phyloP scores from a whole-genome alignment of 108 stramenopile species.

The Craspedostauros australis region DNA sequence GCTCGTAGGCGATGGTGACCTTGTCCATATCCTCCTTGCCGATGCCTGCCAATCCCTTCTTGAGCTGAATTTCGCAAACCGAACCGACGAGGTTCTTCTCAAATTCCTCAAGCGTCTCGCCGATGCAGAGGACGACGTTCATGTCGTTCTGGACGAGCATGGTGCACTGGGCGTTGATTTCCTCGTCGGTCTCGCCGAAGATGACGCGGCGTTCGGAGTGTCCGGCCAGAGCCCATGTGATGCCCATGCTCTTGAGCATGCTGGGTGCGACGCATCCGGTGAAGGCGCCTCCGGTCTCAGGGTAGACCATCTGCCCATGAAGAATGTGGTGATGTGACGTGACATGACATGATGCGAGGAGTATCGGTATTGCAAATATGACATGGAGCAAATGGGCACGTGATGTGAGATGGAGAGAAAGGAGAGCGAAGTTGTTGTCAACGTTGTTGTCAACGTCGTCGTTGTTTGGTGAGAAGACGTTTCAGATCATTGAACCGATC shows the following conservation, averaged over 20 bases:
- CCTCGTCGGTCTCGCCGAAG: slow-evolving; percentile 85
- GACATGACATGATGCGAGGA: too few species aligned
- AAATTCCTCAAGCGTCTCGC: slow-evolving; percentile 91
- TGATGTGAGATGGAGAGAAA: too few species aligned
- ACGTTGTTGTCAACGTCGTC: too few species aligned
- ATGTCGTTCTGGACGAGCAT: slow-evolving; percentile 88
- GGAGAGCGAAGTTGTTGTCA: too few species aligned
- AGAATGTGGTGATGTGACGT: slow-evolving; percentile 2
- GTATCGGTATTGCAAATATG: too few species aligned
- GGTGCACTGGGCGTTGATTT: slow-evolving; percentile 86
- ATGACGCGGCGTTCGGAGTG: slow-evolving; percentile 95
- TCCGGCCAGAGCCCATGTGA: slow-evolving; percentile 92
- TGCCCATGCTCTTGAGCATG: slow-evolving; percentile 81
- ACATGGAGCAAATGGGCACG: too few species aligned
- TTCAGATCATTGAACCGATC: too few species aligned
- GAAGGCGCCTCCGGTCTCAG: slow-evolving; percentile 87
- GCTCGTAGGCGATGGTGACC: slow-evolving; percentile 96
- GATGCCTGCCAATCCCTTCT: slow-evolving; percentile 75
- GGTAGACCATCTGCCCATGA: slow-evolving; percentile 40
- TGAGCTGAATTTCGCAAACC: slow-evolving; percentile 86
- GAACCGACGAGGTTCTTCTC: slow-evolving; percentile 86
- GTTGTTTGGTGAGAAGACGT: too few species aligned
- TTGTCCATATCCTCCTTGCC: slow-evolving; percentile 60
- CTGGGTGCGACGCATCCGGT: slow-evolving; percentile 90
- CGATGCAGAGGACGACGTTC: slow-evolving; percentile 93